Percentiles rank a stretch among this genome's conserved stretches.
Conservation (phyloP, 306 rosid species). For the Quercus engelmannii region DNA sequence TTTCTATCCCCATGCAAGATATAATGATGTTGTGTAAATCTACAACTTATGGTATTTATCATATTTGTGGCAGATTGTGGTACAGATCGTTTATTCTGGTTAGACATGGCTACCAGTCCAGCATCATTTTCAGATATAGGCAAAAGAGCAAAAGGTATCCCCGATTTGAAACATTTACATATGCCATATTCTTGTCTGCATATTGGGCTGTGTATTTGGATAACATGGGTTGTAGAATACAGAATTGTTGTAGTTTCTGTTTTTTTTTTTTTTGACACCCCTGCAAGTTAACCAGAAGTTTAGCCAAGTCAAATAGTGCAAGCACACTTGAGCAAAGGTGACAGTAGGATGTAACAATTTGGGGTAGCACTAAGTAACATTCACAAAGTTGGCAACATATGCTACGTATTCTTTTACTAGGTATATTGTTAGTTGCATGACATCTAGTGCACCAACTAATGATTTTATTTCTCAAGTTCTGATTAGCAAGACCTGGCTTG, state of each 20-base stretch:
- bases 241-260: neutral
- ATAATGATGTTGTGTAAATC: neutral
- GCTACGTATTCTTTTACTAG: neutral
- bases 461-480: neutral
- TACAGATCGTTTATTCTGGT: constrained; percentile 22
- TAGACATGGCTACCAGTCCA: constrained; percentile 72
- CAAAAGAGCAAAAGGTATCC: constrained; percentile 77
- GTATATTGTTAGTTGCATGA: neutral
- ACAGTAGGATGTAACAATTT: neutral
- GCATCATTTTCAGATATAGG: constrained; percentile 90
- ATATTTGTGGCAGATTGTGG: constrained; percentile 23
- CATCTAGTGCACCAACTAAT: neutral
- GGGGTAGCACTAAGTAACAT: neutral
- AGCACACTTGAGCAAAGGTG: neutral
- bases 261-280: neutral
- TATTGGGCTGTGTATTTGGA: neutral
- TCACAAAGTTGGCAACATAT: neutral
- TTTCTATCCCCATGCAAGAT: neutral
- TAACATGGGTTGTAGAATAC: neutral
- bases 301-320: neutral
- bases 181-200: neutral
- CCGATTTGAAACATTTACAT: neutral
- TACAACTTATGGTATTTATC: neutral
- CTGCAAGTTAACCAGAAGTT: neutral
- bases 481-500: neutral